These are phyloP conservation scores for Thielaviopsis ethacetica DNA, from an alignment of 2,329 filamentous ascomycete genomes.

Conservation along the genomic window DNA sequence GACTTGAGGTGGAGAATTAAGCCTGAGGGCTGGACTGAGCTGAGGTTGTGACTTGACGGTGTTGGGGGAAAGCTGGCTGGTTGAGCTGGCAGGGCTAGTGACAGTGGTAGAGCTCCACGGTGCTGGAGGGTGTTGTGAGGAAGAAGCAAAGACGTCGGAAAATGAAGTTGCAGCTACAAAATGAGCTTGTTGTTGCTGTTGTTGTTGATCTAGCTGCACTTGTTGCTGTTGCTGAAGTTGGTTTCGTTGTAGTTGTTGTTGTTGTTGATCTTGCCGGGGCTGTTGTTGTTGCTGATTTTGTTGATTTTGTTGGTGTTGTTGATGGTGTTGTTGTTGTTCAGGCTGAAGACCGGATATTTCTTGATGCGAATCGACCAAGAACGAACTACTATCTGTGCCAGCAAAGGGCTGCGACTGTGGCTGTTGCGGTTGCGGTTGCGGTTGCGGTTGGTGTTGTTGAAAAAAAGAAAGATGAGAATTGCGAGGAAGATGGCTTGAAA, in stretches of 20 bases:
- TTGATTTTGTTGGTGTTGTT: not conserved
- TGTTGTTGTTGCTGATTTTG: not conserved
- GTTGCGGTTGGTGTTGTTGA: not conserved
- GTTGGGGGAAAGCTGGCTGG: not conserved
- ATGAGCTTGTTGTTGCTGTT: not conserved
- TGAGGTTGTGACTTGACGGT: not conserved
- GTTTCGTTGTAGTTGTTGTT: constrained; percentile 1
- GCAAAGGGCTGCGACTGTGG: not conserved
- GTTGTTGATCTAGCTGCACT: not conserved
- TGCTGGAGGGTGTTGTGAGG: not conserved
- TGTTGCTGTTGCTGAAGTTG: constrained; percentile 3
- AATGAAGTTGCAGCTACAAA: not conserved
- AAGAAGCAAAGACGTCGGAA: not conserved
- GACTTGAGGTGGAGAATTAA: not conserved
- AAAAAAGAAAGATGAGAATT: constrained; percentile 3
- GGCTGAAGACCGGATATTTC: not conserved
- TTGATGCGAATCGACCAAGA: too few relatives aligned
- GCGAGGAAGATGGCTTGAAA: not conserved
- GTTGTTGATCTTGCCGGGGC: not conserved
- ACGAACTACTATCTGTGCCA: too few relatives aligned
- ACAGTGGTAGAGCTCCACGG: not conserved
- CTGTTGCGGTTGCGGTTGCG: too few relatives aligned
- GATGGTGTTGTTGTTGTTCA: not conserved
- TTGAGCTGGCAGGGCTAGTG: not conserved
- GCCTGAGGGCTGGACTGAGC: not conserved